Conservation (phyloP, 2,329 filamentous ascomycete genomes). For the Lojkania enalia region DNA sequence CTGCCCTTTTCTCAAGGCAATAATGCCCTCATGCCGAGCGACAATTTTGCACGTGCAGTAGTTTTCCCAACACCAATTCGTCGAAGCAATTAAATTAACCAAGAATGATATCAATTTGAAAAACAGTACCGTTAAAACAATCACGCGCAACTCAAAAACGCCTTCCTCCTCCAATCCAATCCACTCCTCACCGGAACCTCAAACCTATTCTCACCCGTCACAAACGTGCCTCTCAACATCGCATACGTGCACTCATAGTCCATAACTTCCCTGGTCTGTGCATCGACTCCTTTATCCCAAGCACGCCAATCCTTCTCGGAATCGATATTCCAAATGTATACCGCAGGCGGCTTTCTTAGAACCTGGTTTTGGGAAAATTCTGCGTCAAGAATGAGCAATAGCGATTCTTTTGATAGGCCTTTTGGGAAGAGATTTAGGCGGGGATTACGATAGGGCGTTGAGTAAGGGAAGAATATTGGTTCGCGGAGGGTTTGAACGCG, state of each 20-base stretch:
- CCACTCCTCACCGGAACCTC: conserved; percentile 12
- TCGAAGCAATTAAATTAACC: too few species aligned
- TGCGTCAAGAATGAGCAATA: conserved; percentile 5
- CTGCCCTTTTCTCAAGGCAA: too few species aligned
- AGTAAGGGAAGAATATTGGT: conserved; percentile 11
- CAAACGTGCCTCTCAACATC: conserved; percentile 13
- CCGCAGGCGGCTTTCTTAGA: conserved; percentile 3
- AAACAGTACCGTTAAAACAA: too few species aligned
- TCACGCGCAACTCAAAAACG: conserved; percentile 9
- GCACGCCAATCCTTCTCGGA: conserved; percentile 7
- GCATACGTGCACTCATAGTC: conserved; percentile 5
- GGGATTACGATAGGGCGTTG: conserved; percentile 10
- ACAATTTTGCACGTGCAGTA: too few species aligned
- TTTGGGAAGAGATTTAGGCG: background rate
- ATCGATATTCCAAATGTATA: conserved; percentile 6
- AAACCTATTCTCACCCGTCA: conserved; percentile 11
- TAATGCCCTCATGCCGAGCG: too few species aligned
- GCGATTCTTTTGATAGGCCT: background rate
- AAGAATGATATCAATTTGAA: too few species aligned
- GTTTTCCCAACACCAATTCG: too few species aligned
- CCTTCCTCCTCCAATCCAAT: conserved; percentile 13
- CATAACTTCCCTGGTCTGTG: conserved; percentile 2
- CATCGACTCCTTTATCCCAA: conserved; percentile 9
- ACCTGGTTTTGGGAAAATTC: conserved; percentile 1
- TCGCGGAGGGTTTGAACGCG: conserved; percentile 7